Percentiles rank a stretch among this genome's conserved stretches.
phyloP scores from a whole-genome alignment of 2,329 filamentous ascomycete genomes.

The Aspergillus thermomutatus region DNA sequence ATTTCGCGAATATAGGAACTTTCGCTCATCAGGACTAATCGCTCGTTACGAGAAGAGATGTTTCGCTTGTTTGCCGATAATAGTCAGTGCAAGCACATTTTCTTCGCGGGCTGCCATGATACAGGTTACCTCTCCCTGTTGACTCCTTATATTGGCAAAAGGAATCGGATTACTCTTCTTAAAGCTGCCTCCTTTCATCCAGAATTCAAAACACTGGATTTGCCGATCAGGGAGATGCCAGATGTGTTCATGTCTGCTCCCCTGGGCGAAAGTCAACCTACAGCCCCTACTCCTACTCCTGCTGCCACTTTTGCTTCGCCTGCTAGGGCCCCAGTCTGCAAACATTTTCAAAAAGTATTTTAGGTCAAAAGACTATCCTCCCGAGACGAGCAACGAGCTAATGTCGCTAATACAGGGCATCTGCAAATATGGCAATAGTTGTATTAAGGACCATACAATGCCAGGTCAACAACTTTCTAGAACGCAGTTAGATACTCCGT shows the following conservation, averaged over 20 bases:
- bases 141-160: conserved; percentile 49
- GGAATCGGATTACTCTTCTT: conserved; percentile 55
- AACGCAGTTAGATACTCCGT: conserved; percentile 13
- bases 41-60: conserved; percentile 27
- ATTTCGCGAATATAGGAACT: neutral
- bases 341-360: conserved; percentile 32
- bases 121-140: conserved; percentile 57
- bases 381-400: too few species aligned
- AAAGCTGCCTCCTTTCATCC: conserved; percentile 50
- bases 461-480: conserved; percentile 24
- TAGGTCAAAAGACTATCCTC: too few species aligned
- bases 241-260: conserved; percentile 50
- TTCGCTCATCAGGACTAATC: neutral
- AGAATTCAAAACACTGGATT: conserved; percentile 52
- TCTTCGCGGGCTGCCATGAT: conserved; percentile 62
- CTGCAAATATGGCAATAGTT: conserved; percentile 30
- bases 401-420: conserved; percentile 23
- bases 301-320: conserved; percentile 1
- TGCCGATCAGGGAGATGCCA: conserved; percentile 51
- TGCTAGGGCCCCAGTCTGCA: conserved; percentile 23
- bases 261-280: conserved; percentile 19
- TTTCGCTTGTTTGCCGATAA: conserved; percentile 54
- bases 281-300: conserved; percentile 7
- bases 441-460: conserved; percentile 29
- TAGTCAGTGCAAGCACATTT: conserved; percentile 62